Evolutionary conservation across 306 rosid genomes (phyloP).

Genomic region (Cicer arietinum): DNA sequence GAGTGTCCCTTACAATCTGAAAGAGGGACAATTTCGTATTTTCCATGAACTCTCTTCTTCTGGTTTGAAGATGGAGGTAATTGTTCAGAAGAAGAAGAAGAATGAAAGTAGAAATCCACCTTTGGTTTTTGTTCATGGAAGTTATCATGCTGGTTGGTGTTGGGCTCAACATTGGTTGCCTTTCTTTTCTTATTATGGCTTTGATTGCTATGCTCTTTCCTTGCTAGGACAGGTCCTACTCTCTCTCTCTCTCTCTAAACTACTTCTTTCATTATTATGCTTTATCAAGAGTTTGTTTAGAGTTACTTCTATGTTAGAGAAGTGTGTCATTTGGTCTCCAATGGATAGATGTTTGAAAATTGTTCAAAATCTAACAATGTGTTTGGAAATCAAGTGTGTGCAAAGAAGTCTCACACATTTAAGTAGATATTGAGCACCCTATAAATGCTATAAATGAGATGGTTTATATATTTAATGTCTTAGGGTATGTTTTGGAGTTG

Average conservation of each 20-base stretch:
- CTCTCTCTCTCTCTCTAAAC: slow-evolving; percentile 32
- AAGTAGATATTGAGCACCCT: too few species aligned
- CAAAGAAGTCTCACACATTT: too few species aligned
- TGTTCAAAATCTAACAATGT: too few species aligned
- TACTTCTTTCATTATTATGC: neutral
- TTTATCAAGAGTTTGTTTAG: neutral
- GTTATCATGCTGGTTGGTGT: slow-evolving; percentile 97
- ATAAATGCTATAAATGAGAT: too few species aligned
- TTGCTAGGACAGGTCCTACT: slow-evolving; percentile 75
- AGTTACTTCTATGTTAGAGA: too few species aligned
- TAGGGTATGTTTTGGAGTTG: too few species aligned
- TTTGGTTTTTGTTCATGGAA: slow-evolving; percentile 89
- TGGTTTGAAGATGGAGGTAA: slow-evolving; percentile 80
- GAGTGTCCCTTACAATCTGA: slow-evolving; percentile 61
- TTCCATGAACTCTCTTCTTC: slow-evolving; percentile 79
- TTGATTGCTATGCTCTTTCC: slow-evolving; percentile 79
- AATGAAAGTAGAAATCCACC: slow-evolving; percentile 51
- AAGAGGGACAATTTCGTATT: slow-evolving; percentile 73
- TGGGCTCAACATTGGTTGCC: slow-evolving; percentile 95
- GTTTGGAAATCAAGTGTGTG: too few species aligned
- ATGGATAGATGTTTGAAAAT: too few species aligned
- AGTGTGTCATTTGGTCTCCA: too few species aligned
- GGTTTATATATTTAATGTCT: too few species aligned
- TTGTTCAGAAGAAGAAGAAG: slow-evolving; percentile 58
- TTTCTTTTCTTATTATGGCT: slow-evolving; percentile 77